phyloP scores from a whole-genome alignment of 495 filamentous ascomycete genomes.

The Tuber calosporum region DNA sequence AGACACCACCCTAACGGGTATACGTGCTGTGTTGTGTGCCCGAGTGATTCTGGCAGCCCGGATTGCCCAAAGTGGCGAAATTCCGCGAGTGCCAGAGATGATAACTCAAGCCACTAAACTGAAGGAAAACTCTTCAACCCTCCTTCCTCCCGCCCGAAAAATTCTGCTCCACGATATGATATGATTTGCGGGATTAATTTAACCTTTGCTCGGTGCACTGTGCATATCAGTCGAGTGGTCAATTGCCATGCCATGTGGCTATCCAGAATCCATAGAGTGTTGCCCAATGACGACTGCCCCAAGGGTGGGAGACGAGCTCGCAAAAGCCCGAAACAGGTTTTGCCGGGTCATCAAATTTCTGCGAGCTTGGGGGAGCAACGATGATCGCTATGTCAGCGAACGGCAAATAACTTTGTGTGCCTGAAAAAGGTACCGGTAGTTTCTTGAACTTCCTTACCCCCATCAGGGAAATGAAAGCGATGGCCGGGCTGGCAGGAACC shows the following conservation, averaged over 20 bases:
- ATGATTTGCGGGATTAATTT: background rate
- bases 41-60: too few relatives aligned
- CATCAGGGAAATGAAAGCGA: conserved; percentile 2
- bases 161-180: background rate
- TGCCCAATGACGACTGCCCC: background rate
- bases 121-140: background rate
- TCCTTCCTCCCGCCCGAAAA: background rate
- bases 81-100: background rate
- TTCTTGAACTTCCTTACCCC: background rate
- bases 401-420: background rate
- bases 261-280: background rate
- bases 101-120: background rate
- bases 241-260: background rate
- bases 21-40: too few relatives aligned
- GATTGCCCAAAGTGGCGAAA: background rate
- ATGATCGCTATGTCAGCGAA: background rate
- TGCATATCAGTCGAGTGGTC: background rate
- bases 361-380: background rate
- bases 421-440: conserved; percentile 3
- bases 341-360: background rate
- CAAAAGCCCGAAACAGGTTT: background rate
- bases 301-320: background rate
- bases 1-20: too few relatives aligned
- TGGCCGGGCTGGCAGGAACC: background rate
- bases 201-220: background rate